Evolutionary conservation across 2,329 filamentous ascomycete genomes (phyloP), one percentile per base, ranked within the genome.

Genomic region (Neofusicoccum cordaticola): DNA sequence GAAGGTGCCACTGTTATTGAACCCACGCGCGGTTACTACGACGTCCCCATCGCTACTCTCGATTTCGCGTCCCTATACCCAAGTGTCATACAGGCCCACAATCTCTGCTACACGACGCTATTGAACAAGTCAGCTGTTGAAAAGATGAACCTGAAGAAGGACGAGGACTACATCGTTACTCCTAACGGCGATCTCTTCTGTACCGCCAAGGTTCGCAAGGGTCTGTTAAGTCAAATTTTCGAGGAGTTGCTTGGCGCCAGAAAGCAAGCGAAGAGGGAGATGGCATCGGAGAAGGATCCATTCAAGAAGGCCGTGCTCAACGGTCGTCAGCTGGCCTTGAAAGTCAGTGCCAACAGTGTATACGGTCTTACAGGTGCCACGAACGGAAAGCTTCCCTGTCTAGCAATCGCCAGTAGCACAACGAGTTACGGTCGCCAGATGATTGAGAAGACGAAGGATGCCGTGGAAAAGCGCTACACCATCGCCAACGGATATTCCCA

Each of bases 61-160:
- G 95, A 99, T 92, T 99, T 99, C 71, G 95, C 95, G 5, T 98
- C 95, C 37, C 88, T 99, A 68, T 99, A 99, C 72, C 95, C 95
- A 22, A 97, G 93, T 81, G 99, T 99, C 74, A 99, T 99, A 77
- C 94, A 98, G 79, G 95, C 95, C 0, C 95, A 99, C 80, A 99
- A 99, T 70, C 86, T 99, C 22, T 99, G 95, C 78, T 99, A 99
- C 76, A 99, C 95, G 0, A 99, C 95, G 0, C 82, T 98, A 37
- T 80, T 98, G 47, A 93, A 91, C 75, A 92, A 92, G 76, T 86
- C 81, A 34, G 88, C 86, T 0, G 85, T 96, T 4, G 91, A 96
- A 66, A 90, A 89, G 66, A 85, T 95, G 44, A 82, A 84, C 1
- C 80, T 98, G 65, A 87, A 89, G 72, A 93, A 96, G 76, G 93